phyloP scores from a whole-genome alignment of 495 filamentous ascomycete species.

The Penicillium paxilli region DNA sequence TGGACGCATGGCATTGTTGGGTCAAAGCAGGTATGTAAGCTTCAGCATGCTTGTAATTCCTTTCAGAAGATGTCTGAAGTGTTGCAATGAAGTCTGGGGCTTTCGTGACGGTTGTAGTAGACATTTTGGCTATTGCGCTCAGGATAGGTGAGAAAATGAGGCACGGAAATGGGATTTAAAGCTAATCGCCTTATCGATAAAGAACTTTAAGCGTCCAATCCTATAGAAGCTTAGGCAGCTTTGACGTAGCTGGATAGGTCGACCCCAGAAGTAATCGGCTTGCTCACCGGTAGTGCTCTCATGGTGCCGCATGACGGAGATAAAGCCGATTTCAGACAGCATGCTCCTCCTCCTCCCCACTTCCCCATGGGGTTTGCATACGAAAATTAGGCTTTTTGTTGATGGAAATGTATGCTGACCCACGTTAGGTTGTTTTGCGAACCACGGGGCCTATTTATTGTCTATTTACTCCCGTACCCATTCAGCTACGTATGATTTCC shows the following conservation, averaged over 20 bases:
- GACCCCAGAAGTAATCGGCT: constrained; percentile 1
- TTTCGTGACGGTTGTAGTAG: constrained; percentile 1
- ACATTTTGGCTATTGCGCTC: too few species aligned
- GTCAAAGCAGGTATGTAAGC: constrained; percentile 26
- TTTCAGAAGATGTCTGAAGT: background rate
- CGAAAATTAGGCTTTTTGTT: background rate
- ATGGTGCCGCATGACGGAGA: constrained; percentile 3
- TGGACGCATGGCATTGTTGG: constrained; percentile 26
- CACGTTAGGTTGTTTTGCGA: background rate
- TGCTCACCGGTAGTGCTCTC: constrained; percentile 6
- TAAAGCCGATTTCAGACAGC: constrained; percentile 9
- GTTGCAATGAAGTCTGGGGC: constrained; percentile 5
- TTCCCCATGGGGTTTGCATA: constrained; percentile 20
- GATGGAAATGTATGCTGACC: background rate
- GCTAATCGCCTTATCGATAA: constrained; percentile 13
- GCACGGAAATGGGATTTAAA: background rate
- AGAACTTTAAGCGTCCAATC: too few species aligned
- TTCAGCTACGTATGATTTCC: background rate
- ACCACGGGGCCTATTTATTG: constrained; percentile 3
- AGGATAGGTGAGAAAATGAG: too few species aligned
- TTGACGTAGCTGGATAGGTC: background rate
- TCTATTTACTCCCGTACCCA: background rate
- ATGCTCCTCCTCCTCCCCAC: constrained; percentile 12
- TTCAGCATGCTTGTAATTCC: constrained; percentile 8
- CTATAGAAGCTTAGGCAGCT: too few species aligned